These are phyloP conservation scores for Cladophialophora chaetospira DNA, from an alignment of 2,329 filamentous ascomycete genomes.

Conservation along the genomic window DNA sequence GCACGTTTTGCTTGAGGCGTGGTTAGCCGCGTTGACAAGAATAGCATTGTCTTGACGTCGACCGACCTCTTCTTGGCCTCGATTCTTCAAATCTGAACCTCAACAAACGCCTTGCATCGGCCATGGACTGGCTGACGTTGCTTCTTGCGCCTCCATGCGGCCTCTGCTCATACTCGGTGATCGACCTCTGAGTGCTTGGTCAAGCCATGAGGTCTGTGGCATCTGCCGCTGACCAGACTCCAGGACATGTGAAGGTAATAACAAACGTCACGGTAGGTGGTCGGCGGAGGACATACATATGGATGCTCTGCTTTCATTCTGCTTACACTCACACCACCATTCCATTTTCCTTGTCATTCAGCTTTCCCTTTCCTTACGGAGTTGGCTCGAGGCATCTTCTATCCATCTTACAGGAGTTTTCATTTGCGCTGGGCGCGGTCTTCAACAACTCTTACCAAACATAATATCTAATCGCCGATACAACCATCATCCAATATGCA, in stretches of 20 bases:
- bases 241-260: slow-evolving; percentile 2
- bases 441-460: neutral
- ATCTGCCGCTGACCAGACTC: slow-evolving; percentile 23
- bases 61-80: neutral
- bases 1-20: neutral
- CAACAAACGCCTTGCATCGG: neutral
- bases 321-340: neutral
- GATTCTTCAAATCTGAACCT: neutral
- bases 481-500: slow-evolving; percentile 13
- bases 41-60: slow-evolving; percentile 14
- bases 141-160: neutral
- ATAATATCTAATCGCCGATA: slow-evolving; percentile 11
- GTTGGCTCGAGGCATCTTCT: neutral
- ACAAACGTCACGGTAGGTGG: neutral
- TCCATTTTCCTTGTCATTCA: slow-evolving; percentile 2
- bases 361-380: neutral
- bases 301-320: neutral
- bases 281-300: slow-evolving; percentile 13
- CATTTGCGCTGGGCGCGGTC: slow-evolving; percentile 21
- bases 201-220: slow-evolving; percentile 25
- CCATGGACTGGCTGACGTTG: slow-evolving; percentile 20
- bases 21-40: slow-evolving; percentile 13
- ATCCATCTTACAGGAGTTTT: neutral
- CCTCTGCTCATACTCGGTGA: slow-evolving; percentile 1
- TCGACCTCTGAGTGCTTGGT: neutral